Percentiles rank a stretch among this genome's conserved stretches.
These are phyloP conservation scores for Cyathus striatus DNA, from an alignment of 768 basidiomycete species.

Conservation along the genomic window DNA sequence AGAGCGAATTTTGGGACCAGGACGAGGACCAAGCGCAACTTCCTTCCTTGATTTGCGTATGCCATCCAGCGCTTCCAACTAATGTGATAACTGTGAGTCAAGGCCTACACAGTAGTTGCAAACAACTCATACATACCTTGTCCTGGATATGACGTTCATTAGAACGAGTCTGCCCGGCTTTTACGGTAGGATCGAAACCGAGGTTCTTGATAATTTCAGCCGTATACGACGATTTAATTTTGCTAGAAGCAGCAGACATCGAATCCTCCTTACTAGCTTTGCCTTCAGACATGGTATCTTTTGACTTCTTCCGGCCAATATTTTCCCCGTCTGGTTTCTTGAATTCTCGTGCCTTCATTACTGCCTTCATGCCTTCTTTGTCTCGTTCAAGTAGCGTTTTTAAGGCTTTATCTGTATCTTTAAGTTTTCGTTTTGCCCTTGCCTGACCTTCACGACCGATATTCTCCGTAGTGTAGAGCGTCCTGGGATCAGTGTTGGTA, in stretches of 20 bases:
- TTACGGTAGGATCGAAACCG: constrained; percentile 75
- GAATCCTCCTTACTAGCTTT: not conserved
- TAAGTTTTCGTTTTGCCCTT: constrained; percentile 59
- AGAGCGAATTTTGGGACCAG: constrained; percentile 61
- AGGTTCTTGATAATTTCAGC: constrained; percentile 63
- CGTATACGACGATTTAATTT: constrained; percentile 42
- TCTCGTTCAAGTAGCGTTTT: constrained; percentile 58
- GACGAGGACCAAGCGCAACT: constrained; percentile 56
- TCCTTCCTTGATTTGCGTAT: constrained; percentile 45
- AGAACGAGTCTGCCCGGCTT: constrained; percentile 38
- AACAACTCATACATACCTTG: constrained; percentile 41
- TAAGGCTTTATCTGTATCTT: constrained; percentile 58
- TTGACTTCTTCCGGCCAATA: constrained; percentile 11
- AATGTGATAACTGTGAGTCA: constrained; percentile 2
- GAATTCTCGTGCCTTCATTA: constrained; percentile 54
- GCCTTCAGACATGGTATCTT: constrained; percentile 2
- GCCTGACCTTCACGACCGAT: constrained; percentile 81
- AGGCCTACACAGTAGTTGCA: not conserved
- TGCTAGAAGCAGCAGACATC: not conserved
- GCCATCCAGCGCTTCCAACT: constrained; percentile 51
- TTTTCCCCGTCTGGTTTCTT: constrained; percentile 13
- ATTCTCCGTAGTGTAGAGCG: constrained; percentile 58
- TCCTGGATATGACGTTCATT: constrained; percentile 39
- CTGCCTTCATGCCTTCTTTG: constrained; percentile 61
- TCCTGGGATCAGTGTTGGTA: constrained; percentile 26